Evolutionary conservation across 225 moss, liverwort and hornwort species (phyloP).

Genomic region (Lunularia cruciata): DNA sequence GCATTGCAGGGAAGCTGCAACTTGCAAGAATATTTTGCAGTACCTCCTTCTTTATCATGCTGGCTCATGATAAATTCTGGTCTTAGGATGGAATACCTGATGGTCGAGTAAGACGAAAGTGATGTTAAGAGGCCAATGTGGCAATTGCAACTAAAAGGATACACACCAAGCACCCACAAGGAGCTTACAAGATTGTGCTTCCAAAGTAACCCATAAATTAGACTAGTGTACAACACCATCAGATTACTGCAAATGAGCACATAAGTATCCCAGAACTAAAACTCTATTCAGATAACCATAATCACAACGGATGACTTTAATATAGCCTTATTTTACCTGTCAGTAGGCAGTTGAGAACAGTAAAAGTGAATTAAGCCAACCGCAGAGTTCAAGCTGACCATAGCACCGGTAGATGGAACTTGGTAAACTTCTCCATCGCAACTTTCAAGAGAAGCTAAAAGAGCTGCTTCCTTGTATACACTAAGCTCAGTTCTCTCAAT

Average conservation of each 20-base stretch:
- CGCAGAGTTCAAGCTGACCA: conserved; percentile 98
- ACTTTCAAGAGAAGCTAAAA: conserved; percentile 80
- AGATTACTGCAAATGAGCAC: too few species aligned
- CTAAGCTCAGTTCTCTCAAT: conserved; percentile 97
- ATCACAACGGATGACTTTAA: too few species aligned
- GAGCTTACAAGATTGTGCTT: too few species aligned
- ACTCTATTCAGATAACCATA: too few species aligned
- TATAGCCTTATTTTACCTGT: conserved; percentile 54
- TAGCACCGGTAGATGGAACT: conserved; percentile 93
- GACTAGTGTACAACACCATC: background rate
- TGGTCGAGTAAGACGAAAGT: background rate
- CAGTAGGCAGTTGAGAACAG: conserved; percentile 98
- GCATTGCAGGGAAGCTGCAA: conserved; percentile 98
- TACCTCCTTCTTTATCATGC: conserved; percentile 78
- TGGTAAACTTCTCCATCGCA: conserved; percentile 97
- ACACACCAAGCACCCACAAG: too few species aligned
- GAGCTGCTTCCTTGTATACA: conserved; percentile 70
- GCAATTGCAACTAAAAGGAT: too few species aligned
- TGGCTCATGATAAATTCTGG: conserved; percentile 95
- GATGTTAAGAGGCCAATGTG: too few species aligned
- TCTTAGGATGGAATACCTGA: conserved; percentile 91
- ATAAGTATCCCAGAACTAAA: too few species aligned
- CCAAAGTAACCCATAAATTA: background rate
- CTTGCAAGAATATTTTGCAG: conserved; percentile 84
- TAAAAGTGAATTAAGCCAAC: conserved; percentile 98